Evolutionary conservation across 2,329 filamentous ascomycete genomes (phyloP), one percentile per base, ranked within the genome.

Genomic region (Coniosporium uncinatum): DNA sequence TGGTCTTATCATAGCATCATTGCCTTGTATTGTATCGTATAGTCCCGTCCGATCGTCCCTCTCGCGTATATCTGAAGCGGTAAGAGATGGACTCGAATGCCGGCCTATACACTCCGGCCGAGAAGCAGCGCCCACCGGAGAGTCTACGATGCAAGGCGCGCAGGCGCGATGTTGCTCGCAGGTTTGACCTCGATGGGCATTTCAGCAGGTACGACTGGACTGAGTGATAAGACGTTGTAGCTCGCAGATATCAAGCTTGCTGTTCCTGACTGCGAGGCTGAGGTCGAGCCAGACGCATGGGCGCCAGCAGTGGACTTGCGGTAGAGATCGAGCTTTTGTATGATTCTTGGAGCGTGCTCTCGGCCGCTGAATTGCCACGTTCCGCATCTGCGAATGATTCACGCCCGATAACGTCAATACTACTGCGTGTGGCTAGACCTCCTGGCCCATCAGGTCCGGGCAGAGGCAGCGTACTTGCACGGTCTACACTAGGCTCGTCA

Each of bases 321-420:
- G 60, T 94, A 87, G 43, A 95, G 72, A 61, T 96, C 91, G 35
- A 96, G 75, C 62, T 89, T 95, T 59, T 94, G 88, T 59, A 96
- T 96, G 48, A 97, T 88, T 45, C 90, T 81, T 17, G 88, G 79
- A 6, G 88, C 85, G 59, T 93, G 88, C 45, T 94, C 89, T 46
- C 85, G 77, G 43, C 83, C 77, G 48, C 79, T 81, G n/a, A n/a
- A 53, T 93, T 86, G 22, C 82, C 80, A 34, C 91, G 87, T 29
- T 29, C 24, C 8, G 24, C 54, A 14, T 78, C 75, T 6, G 70
- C 46, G n/a, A 63, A 68, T 34, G 75, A 76, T 4, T 68, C 66
- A 34, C 74, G 65, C 41, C 73, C 63, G 48, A 71, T 71, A 39
- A 87, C 69, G 58, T 97, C 90, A 49, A 85, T 80, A 61, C 88